phyloP scores from a whole-genome alignment of 1,139 yeast genomes.

The Saccharomyces uvarum region DNA sequence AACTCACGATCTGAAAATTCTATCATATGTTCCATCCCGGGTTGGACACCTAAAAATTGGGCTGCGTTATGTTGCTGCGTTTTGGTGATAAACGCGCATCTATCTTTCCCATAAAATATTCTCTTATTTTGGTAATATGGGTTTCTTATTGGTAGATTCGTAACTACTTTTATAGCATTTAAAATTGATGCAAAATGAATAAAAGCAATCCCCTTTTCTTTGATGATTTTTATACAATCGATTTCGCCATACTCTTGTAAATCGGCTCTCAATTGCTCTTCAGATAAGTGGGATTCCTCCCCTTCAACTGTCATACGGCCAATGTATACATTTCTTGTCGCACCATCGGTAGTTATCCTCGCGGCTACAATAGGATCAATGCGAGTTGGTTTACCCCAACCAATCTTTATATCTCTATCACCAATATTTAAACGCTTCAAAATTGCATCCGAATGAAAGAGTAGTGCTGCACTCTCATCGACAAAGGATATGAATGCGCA shows the following conservation, averaged over 20 bases:
- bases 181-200: constrained; percentile 79
- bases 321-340: constrained; percentile 83
- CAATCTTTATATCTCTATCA: constrained; percentile 52
- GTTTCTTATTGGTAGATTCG: constrained; percentile 50
- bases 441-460: constrained; percentile 54
- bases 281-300: constrained; percentile 36
- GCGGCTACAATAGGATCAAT: constrained; percentile 61
- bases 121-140: constrained; percentile 55
- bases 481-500: constrained; percentile 50
- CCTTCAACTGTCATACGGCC: constrained; percentile 40
- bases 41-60: constrained; percentile 78
- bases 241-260: constrained; percentile 70
- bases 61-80: constrained; percentile 97
- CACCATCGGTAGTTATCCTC: constrained; percentile 78
- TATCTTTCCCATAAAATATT: constrained; percentile 79
- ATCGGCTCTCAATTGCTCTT: constrained; percentile 56
- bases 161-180: constrained; percentile 78
- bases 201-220: constrained; percentile 74
- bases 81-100: constrained; percentile 77
- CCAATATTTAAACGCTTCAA: constrained; percentile 43
- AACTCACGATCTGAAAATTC: constrained; percentile 58
- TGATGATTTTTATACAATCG: constrained; percentile 69
- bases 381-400: constrained; percentile 72
- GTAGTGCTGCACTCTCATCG: constrained; percentile 44
- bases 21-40: constrained; percentile 75